phyloP scores from a whole-genome alignment of 2,329 filamentous ascomycete species.

The Sporothrix sp. region DNA sequence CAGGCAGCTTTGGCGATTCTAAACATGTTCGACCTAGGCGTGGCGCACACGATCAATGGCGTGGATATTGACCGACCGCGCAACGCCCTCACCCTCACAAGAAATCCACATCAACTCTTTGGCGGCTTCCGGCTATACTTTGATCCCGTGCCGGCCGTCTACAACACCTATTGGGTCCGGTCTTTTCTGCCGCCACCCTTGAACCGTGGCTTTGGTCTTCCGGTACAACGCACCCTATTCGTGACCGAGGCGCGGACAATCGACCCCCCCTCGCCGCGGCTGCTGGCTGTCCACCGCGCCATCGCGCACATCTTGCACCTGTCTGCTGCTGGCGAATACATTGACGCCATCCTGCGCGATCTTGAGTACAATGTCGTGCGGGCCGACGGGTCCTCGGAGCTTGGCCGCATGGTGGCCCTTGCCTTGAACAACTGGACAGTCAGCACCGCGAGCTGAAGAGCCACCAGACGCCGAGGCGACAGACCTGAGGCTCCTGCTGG shows the following conservation, averaged over 20 bases:
- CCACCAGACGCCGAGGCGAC: too few species aligned
- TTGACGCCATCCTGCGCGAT: slow-evolving; percentile 1
- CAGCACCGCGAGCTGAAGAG: too few species aligned
- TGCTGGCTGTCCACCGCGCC: slow-evolving; percentile 6
- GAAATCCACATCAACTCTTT: too few species aligned
- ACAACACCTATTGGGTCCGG: not conserved
- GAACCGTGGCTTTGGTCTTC: not conserved
- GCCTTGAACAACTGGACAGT: not conserved
- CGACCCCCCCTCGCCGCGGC: slow-evolving; percentile 4
- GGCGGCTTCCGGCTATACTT: too few species aligned
- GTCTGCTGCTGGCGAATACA: not conserved
- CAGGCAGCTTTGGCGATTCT: slow-evolving; percentile 28
- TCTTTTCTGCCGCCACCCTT: not conserved
- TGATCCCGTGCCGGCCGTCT: not conserved
- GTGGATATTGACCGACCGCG: slow-evolving; percentile 29
- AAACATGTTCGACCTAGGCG: slow-evolving; percentile 32
- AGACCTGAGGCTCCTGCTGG: too few species aligned
- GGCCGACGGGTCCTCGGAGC: not conserved
- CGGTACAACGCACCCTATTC: not conserved
- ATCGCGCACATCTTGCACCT: slow-evolving; percentile 4
- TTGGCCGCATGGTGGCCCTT: not conserved
- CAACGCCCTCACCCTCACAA: slow-evolving; percentile 32
- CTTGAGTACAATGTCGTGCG: not conserved
- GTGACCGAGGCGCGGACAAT: not conserved
- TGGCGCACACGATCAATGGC: slow-evolving; percentile 29